A percentile compares a stretch with the other conserved stretches of the same genome.
Conservation (phyloP, 495 filamentous ascomycete genomes). For the Lindgomyces ingoldianus region DNA sequence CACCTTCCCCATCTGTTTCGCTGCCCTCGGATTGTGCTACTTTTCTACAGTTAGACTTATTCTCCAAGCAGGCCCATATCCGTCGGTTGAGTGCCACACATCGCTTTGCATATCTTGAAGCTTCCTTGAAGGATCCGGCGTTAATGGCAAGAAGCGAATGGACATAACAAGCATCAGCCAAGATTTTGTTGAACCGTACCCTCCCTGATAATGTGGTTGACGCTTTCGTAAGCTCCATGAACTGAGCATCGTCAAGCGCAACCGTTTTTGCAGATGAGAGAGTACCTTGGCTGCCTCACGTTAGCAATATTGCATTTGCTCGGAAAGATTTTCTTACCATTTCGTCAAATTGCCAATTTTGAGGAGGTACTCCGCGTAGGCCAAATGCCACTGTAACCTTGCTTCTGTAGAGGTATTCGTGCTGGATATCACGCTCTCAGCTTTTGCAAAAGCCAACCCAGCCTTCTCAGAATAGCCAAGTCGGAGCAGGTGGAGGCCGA, state of each 20-base stretch:
- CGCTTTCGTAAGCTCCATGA: slow-evolving; percentile 26
- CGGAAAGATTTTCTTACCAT: slow-evolving; percentile 35
- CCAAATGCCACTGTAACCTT: slow-evolving; percentile 63
- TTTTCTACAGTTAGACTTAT: slow-evolving; percentile 38
- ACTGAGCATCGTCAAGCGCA: slow-evolving; percentile 20
- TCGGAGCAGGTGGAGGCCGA: slow-evolving; percentile 72
- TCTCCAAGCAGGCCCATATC: slow-evolving; percentile 71
- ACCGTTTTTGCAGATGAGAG: slow-evolving; percentile 19
- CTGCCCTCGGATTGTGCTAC: not conserved
- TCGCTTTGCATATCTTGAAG: slow-evolving; percentile 65
- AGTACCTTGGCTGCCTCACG: slow-evolving; percentile 17
- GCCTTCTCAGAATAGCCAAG: slow-evolving; percentile 79
- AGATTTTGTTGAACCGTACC: slow-evolving; percentile 44
- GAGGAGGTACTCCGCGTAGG: slow-evolving; percentile 72
- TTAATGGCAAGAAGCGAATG: slow-evolving; percentile 65
- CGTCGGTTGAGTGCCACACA: slow-evolving; percentile 66
- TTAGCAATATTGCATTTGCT: slow-evolving; percentile 6
- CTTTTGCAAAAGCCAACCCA: slow-evolving; percentile 61
- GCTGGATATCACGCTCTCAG: slow-evolving; percentile 51
- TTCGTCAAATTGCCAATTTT: slow-evolving; percentile 58
- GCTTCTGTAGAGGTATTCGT: slow-evolving; percentile 48
- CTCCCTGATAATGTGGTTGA: slow-evolving; percentile 29
- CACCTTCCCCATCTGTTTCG: slow-evolving; percentile 16
- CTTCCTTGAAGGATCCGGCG: slow-evolving; percentile 62
- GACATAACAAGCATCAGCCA: slow-evolving; percentile 57